Conservation (phyloP, 164 flowering plant genomes). For the Platanus orientalis region DNA sequence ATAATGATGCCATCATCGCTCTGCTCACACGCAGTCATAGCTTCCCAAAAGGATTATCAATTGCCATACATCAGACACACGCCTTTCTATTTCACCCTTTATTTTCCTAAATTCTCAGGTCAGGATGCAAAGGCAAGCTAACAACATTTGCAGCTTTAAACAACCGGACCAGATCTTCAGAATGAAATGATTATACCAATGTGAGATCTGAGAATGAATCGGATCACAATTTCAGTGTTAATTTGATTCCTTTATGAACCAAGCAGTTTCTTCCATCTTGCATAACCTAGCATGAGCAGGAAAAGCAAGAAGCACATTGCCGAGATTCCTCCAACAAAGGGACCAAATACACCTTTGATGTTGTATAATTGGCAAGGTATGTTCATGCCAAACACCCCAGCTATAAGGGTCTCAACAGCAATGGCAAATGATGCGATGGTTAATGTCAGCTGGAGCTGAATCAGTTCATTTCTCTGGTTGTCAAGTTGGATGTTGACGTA, state of each 20-base stretch:
- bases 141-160: too few species aligned
- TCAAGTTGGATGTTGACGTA: constrained; percentile 96
- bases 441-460: constrained; percentile 82
- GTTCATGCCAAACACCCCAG: constrained; percentile 91
- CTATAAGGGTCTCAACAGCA: constrained; percentile 63
- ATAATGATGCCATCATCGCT: too few species aligned
- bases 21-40: too few species aligned
- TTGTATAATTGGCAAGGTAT: constrained; percentile 57
- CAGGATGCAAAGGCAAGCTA: background rate
- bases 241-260: constrained; percentile 40
- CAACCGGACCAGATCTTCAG: background rate
- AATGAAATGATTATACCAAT: background rate
- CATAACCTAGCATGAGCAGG: constrained; percentile 73
- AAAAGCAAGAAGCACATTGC: constrained; percentile 55
- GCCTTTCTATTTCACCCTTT: background rate
- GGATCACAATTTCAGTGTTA: background rate
- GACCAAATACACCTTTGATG: constrained; percentile 47
- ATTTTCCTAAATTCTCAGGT: background rate
- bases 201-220: background rate
- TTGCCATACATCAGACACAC: too few species aligned
- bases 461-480: constrained; percentile 92
- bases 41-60: background rate
- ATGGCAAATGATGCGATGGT: constrained; percentile 94
- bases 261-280: constrained; percentile 91
- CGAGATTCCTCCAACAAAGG: constrained; percentile 41